These are phyloP conservation scores for Chiua virens DNA, from an alignment of 768 basidiomycete genomes.

Conservation along the genomic window DNA sequence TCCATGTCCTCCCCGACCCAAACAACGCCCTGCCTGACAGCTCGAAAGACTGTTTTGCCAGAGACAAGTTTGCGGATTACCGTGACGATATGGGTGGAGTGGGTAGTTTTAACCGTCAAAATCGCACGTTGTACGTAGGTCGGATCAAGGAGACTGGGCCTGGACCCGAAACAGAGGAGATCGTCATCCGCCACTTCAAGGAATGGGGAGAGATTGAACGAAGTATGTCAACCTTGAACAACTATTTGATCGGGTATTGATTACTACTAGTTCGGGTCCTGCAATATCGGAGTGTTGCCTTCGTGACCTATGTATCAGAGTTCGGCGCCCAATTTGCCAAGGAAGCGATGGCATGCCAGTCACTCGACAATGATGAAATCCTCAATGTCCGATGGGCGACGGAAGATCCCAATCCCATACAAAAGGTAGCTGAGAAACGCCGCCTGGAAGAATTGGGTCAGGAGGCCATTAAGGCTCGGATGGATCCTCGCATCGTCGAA, in stretches of 20 bases:
- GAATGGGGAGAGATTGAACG: constrained; percentile 95
- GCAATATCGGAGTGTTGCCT: constrained; percentile 93
- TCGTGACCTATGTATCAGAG: constrained; percentile 92
- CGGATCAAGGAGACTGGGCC: constrained; percentile 89
- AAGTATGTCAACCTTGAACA: constrained; percentile 52
- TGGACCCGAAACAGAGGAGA: constrained; percentile 89
- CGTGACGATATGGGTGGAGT: constrained; percentile 99
- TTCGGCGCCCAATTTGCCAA: constrained; percentile 92
- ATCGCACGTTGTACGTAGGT: constrained; percentile 93
- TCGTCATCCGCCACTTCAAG: constrained; percentile 87
- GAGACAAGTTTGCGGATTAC: constrained; percentile 97
- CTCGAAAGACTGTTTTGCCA: constrained; percentile 94
- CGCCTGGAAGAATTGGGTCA: constrained; percentile 83
- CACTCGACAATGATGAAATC: constrained; percentile 95
- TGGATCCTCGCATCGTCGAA: constrained; percentile 88
- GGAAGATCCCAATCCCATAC: constrained; percentile 94
- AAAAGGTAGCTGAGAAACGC: constrained; percentile 82
- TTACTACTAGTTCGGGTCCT: constrained; percentile 71
- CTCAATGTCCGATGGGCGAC: constrained; percentile 99
- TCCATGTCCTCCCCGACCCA: constrained; percentile 83
- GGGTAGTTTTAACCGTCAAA: constrained; percentile 92
- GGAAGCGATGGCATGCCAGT: constrained; percentile 98
- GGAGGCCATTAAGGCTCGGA: constrained; percentile 78
- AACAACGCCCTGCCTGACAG: constrained; percentile 75
- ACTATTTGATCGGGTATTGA: constrained; percentile 5